Percentiles rank a stretch among this genome's conserved stretches.
Conservation (phyloP, 257 asterid species). For the Nicotiana knightiana region DNA sequence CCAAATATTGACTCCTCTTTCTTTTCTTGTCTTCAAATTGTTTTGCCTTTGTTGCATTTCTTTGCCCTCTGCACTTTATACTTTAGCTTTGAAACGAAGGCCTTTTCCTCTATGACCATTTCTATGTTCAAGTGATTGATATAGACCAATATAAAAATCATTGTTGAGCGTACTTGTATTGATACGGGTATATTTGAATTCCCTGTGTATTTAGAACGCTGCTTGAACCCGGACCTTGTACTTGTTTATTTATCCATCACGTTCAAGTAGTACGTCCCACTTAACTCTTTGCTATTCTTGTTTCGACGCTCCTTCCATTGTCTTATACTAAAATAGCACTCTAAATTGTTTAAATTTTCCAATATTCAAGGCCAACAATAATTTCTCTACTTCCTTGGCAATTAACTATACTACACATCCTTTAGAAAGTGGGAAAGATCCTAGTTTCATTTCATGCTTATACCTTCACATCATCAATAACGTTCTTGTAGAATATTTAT, state of each 20-base stretch:
- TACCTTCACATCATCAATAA: neutral
- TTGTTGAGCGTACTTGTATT: constrained; percentile 25
- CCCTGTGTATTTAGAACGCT: neutral
- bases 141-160: constrained; percentile 26
- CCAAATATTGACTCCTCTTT: constrained; percentile 54
- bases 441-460: neutral
- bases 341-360: neutral
- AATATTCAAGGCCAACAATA: neutral
- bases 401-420: neutral
- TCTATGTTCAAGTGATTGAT: constrained; percentile 22
- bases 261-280: neutral
- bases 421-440: neutral
- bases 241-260: neutral
- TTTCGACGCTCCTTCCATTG: neutral
- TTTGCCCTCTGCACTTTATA: constrained; percentile 14
- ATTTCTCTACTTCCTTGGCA: neutral
- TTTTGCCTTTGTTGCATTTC: constrained; percentile 31
- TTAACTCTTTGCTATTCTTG: neutral
- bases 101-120: constrained; percentile 2
- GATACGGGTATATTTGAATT: constrained; percentile 19
- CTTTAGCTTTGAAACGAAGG: constrained; percentile 4
- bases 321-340: neutral
- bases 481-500: neutral
- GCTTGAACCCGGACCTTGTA: neutral
- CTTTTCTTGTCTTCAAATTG: constrained; percentile 61